Conservation (phyloP, 2,329 filamentous ascomycete species). For the Aspergillus sp. region DNA sequence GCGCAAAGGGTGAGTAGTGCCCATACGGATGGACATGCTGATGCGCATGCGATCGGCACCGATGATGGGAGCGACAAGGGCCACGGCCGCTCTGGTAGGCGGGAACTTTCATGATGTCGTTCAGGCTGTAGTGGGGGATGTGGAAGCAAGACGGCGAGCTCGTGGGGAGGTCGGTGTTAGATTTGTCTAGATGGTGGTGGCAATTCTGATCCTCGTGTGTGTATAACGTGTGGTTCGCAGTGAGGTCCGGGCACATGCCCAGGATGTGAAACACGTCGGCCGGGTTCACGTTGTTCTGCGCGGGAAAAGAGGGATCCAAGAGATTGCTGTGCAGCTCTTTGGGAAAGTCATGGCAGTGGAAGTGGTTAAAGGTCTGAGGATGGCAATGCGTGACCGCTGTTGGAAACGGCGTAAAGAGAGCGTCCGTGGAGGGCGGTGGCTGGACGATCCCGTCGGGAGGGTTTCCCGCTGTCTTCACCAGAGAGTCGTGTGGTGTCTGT, state of each 20-base stretch:
- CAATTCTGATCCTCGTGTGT: constrained; percentile 18
- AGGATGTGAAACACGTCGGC: constrained; percentile 38
- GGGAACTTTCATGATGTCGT: constrained; percentile 27
- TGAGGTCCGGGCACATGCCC: constrained; percentile 32
- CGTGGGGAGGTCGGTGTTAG: constrained; percentile 20
- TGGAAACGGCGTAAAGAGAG: constrained; percentile 19
- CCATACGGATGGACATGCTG: constrained; percentile 33
- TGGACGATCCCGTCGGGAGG: constrained; percentile 14
- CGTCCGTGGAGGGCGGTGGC: constrained; percentile 13
- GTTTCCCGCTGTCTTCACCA: constrained; percentile 21
- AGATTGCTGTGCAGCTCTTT: constrained; percentile 27
- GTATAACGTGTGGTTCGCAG: constrained; percentile 26
- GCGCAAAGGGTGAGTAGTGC: constrained; percentile 35
- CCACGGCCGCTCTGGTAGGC: constrained; percentile 24
- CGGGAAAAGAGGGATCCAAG: constrained; percentile 21
- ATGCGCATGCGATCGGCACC: constrained; percentile 33
- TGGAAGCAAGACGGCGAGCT: constrained; percentile 31
- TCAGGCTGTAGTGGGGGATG: constrained; percentile 29
- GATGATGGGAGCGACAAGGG: constrained; percentile 34
- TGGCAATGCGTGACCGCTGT: constrained; percentile 24
- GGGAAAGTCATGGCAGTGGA: constrained; percentile 29
- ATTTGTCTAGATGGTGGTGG: constrained; percentile 17
- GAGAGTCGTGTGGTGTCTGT: constrained; percentile 16
- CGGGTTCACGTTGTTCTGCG: constrained; percentile 32
- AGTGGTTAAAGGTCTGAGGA: constrained; percentile 26